Conservation (phyloP, 2,329 filamentous ascomycete genomes). For the Allantophomopsis cytisporea region DNA sequence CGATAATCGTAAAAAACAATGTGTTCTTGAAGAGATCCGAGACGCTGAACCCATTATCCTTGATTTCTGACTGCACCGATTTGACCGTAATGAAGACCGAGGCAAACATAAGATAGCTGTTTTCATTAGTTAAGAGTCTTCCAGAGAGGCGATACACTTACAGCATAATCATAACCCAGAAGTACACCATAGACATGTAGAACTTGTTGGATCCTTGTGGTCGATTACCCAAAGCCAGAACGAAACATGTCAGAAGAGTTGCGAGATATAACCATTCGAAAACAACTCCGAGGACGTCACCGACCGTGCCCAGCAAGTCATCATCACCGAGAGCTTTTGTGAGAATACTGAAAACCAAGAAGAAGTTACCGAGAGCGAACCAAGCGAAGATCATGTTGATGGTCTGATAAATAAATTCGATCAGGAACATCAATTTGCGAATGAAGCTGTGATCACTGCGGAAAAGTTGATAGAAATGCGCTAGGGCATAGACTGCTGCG, state of each 20-base stretch:
- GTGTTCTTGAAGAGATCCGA: conserved; percentile 69
- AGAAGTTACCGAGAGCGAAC: conserved; percentile 98
- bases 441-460: conserved; percentile 79
- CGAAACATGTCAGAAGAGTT: conserved; percentile 86
- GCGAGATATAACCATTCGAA: conserved; percentile 96
- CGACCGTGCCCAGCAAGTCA: conserved; percentile 60
- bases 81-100: conserved; percentile 87
- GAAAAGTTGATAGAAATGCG: conserved; percentile 94
- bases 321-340: conserved; percentile 67
- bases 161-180: conserved; percentile 94
- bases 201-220: conserved; percentile 87
- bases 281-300: conserved; percentile 70
- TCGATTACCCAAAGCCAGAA: conserved; percentile 85
- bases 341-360: conserved; percentile 94
- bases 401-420: conserved; percentile 91
- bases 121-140: conserved; percentile 3
- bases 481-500: conserved; percentile 86
- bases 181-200: conserved; percentile 96
- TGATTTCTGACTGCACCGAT: conserved; percentile 62
- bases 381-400: conserved; percentile 97
- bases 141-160: conserved; percentile 29
- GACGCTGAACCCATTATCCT: conserved; percentile 49
- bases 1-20: conserved; percentile 85
- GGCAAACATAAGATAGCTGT: conserved; percentile 80
- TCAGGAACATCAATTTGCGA: conserved; percentile 76